phyloP scores from a whole-genome alignment of 2,329 filamentous ascomycete genomes.

The Pseudofabraea citricarpa region DNA sequence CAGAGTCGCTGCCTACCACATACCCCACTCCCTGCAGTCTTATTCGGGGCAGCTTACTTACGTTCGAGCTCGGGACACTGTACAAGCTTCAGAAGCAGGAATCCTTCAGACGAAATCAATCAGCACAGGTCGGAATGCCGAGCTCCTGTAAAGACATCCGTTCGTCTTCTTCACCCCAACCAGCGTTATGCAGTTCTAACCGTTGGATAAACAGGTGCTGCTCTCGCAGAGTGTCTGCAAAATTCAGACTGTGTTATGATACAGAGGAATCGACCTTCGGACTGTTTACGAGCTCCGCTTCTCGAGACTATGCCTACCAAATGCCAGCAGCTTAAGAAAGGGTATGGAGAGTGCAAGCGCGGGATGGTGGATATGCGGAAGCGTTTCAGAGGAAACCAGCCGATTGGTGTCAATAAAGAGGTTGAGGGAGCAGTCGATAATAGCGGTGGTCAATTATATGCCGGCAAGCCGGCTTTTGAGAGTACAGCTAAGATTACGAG shows the following conservation, averaged over 20 bases:
- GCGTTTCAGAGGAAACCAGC: slow-evolving; percentile 90
- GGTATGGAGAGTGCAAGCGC: slow-evolving; percentile 91
- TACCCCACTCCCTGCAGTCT: background rate
- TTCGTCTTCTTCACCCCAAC: slow-evolving; percentile 43
- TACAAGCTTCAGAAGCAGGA: too few relatives aligned
- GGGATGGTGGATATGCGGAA: slow-evolving; percentile 99
- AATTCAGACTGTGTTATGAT: slow-evolving; percentile 96
- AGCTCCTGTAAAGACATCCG: slow-evolving; percentile 96
- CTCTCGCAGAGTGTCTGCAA: slow-evolving; percentile 90
- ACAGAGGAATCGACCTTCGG: slow-evolving; percentile 76
- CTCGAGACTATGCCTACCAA: slow-evolving; percentile 75
- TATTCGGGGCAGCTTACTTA: background rate
- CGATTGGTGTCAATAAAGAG: slow-evolving; percentile 62
- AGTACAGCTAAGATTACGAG: slow-evolving; percentile 60
- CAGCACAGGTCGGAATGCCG: slow-evolving; percentile 79
- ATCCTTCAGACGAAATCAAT: too few relatives aligned
- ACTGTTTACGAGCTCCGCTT: slow-evolving; percentile 82
- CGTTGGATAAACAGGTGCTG: slow-evolving; percentile 75
- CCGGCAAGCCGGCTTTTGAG: slow-evolving; percentile 66
- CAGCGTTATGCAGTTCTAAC: too few relatives aligned
- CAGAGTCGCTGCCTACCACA: background rate
- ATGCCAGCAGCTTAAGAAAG: slow-evolving; percentile 90
- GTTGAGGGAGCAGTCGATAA: slow-evolving; percentile 46
- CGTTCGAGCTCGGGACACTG: background rate
- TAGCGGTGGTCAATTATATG: slow-evolving; percentile 63